Conservation (phyloP, 2,329 filamentous ascomycete genomes). For the Pseudopyrenochaeta lycopersici region DNA sequence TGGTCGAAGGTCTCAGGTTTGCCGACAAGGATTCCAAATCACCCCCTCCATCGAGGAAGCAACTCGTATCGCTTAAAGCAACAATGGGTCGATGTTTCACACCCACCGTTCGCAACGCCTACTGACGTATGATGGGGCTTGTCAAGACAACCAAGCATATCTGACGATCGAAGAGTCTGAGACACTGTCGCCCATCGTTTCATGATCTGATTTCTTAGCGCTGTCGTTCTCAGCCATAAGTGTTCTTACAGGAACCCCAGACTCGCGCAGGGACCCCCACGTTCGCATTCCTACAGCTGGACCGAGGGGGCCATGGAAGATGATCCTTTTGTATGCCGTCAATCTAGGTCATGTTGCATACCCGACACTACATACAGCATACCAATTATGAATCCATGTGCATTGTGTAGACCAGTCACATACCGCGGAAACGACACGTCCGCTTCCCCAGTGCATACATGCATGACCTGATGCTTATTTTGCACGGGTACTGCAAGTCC, state of each 20-base stretch:
- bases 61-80: not conserved
- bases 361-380: too few species aligned
- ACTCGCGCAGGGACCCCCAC: not conserved
- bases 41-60: not conserved
- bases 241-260: not conserved
- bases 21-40: not conserved
- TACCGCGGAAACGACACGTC: too few species aligned
- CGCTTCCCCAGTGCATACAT: too few species aligned
- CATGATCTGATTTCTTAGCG: not conserved
- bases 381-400: not conserved
- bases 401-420: not conserved
- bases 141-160: not conserved
- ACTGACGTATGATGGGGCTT: not conserved
- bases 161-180: not conserved
- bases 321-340: not conserved
- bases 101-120: not conserved
- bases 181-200: not conserved
- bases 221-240: not conserved
- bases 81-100: not conserved
- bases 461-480: too few species aligned
- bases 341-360: not conserved
- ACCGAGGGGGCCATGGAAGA: not conserved
- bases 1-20: too few species aligned
- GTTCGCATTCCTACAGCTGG: not conserved
- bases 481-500: not conserved